Percentiles rank a stretch among this genome's conserved stretches.
Evolutionary conservation across 108 stramenopile species (phyloP).

Genomic region (Cyclotella choctawhatcheeana): DNA sequence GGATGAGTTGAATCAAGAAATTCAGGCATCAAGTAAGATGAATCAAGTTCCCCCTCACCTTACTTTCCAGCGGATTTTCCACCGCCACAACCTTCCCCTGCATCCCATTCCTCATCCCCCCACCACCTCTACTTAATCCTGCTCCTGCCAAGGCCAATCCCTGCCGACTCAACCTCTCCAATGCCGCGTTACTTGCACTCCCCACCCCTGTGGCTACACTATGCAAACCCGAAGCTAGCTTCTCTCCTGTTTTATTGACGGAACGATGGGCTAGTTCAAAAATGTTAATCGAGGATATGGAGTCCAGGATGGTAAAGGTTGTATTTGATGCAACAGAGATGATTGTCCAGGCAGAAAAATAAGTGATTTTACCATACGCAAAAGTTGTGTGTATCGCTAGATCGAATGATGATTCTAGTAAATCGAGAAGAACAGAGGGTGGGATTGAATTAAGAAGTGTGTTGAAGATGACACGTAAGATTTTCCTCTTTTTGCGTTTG

Average conservation of each 20-base stretch:
- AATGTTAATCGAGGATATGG: constrained; percentile 63
- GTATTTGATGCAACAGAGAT: constrained; percentile 39
- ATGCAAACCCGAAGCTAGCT: constrained; percentile 78
- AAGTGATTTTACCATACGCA: constrained; percentile 53
- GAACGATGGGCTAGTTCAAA: constrained; percentile 69
- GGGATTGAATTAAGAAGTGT: constrained; percentile 64
- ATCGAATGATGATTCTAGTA: constrained; percentile 53
- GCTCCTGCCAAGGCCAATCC: constrained; percentile 48
- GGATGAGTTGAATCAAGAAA: neutral
- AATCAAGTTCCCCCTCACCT: no score
- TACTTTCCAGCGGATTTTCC: constrained; percentile 32
- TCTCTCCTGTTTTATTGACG: constrained; percentile 78
- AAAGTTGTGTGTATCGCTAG: constrained; percentile 59
- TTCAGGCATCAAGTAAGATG: neutral
- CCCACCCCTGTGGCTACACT: constrained; percentile 89
- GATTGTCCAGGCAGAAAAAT: constrained; percentile 32
- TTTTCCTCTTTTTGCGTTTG: constrained; percentile 29
- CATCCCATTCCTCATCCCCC: constrained; percentile 21
- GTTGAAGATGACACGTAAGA: constrained; percentile 46
- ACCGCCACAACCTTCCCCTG: constrained; percentile 10
- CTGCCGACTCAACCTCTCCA: constrained; percentile 41
- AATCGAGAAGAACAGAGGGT: constrained; percentile 69
- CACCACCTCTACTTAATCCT: constrained; percentile 13
- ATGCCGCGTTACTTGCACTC: constrained; percentile 70
- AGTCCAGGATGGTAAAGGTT: constrained; percentile 38